Evolutionary conservation across 805 yeast genomes (phyloP), one percentile per base, ranked within the genome.

Genomic region (Saccharomyces mikatae): DNA sequence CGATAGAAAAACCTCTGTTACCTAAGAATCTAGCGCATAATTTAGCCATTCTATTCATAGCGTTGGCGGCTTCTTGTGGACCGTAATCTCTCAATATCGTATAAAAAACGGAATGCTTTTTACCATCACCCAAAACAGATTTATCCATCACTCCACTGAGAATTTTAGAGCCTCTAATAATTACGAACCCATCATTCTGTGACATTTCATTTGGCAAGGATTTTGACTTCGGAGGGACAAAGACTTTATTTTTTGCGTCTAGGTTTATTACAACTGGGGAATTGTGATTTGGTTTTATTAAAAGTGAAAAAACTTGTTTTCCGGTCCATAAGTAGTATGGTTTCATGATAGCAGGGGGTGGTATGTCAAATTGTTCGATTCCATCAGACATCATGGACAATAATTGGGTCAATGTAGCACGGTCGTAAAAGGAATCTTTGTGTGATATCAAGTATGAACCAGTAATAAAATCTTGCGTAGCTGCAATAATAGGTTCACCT

Each of bases 21-120:
- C 98, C 99, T 66, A 94, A 76, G 70, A 74, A 94, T 65, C 99
- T 78, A 1, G 99, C 98, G 78, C 98, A 91, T 63, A 95, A 74
- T 73, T 95, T 95, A n/a, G 99, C 97, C 98, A 94, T 91, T 69
- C 99, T 79, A 71, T 95, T 92, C 99, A 94, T 94, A 5, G 98
- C 96, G 27, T 74, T 76, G 2, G 97, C 97, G 1, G 99, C 98
- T 63, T 87, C 97, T 60, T 84, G 86, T 5, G 99, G 87, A n/a
- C 99, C 99, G 69, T 86, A 91, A 69, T 94, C 99, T 73, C 99
- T 79, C 56, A 94, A 74, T 60, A 94, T 94, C 0, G 97, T 89
- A 68, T 95, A 94, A 66, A 94, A 94, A 0, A 94, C 96, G 6
- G 97, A 90, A 67, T 89, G 95, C 70, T 94, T 94, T 70, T 95